phyloP scores from a whole-genome alignment of 2,329 filamentous ascomycete genomes.

The Coleophoma crateriformis region DNA sequence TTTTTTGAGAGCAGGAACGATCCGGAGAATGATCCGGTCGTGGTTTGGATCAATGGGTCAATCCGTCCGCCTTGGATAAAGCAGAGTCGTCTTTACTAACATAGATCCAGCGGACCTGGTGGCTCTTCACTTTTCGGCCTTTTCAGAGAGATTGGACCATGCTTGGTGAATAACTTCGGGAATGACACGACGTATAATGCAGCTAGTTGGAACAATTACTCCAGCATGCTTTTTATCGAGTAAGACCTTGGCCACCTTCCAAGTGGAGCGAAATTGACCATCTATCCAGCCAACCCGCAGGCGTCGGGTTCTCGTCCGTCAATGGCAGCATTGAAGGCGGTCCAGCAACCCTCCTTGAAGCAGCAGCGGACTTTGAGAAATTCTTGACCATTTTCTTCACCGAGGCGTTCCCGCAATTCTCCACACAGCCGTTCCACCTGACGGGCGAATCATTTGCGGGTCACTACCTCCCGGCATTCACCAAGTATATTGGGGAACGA shows the following conservation, averaged over 20 bases:
- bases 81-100: not conserved
- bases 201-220: conserved; percentile 13
- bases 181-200: conserved; percentile 10
- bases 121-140: conserved; percentile 7
- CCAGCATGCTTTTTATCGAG: conserved; percentile 14
- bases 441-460: conserved; percentile 17
- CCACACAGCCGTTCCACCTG: conserved; percentile 10
- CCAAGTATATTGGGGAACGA: conserved; percentile 7
- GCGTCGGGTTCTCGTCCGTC: conserved; percentile 6
- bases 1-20: not conserved
- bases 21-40: not conserved
- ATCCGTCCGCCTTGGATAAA: not conserved
- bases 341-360: conserved; percentile 8
- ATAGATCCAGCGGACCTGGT: not conserved
- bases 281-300: not conserved
- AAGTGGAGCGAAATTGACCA: not conserved
- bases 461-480: conserved; percentile 14
- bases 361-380: conserved; percentile 11
- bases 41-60: not conserved
- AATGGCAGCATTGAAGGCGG: conserved; percentile 7
- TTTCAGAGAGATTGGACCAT: conserved; percentile 15
- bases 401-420: conserved; percentile 10
- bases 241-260: not conserved
- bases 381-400: conserved; percentile 15
- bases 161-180: conserved; percentile 3